A percentile compares a stretch with the other conserved stretches of the same genome.
These are phyloP conservation scores for Aureococcus anophagefferens DNA, from an alignment of 108 stramenopile genomes.

Conservation along the genomic window DNA sequence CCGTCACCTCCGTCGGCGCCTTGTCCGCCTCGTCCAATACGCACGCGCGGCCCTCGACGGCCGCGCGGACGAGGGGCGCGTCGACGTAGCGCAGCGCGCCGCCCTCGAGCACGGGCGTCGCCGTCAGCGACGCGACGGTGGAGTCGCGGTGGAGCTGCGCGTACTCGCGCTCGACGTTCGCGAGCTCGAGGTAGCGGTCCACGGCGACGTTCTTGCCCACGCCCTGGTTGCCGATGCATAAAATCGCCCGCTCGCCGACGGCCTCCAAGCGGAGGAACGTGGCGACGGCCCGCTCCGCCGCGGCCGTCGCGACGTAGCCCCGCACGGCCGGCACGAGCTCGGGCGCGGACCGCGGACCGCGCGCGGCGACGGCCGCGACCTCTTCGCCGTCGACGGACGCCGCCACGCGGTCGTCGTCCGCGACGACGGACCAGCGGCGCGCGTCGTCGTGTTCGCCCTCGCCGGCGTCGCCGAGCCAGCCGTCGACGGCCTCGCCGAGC, in stretches of 20 bases:
- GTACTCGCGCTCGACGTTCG: constrained; percentile 74
- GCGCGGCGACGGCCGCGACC: neutral
- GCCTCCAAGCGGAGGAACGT: neutral
- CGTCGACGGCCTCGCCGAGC: neutral
- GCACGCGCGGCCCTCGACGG: constrained; percentile 52
- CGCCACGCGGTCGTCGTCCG: neutral
- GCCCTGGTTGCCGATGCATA: constrained; percentile 77
- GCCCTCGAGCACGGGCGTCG: constrained; percentile 53
- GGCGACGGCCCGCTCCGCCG: neutral
- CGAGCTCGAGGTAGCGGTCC: constrained; percentile 50
- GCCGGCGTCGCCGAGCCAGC: neutral
- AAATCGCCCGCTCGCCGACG: constrained; percentile 52
- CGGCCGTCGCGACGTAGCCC: neutral
- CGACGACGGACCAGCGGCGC: neutral
- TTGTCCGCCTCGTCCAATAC: constrained; percentile 89
- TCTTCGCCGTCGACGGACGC: neutral
- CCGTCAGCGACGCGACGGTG: constrained; percentile 57
- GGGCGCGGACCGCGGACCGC: neutral
- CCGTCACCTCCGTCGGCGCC: constrained; percentile 73
- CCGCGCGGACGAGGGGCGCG: constrained; percentile 69
- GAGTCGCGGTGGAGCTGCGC: constrained; percentile 83
- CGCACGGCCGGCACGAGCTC: neutral
- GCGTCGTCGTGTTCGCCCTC: neutral
- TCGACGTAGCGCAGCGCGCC: constrained; percentile 64
- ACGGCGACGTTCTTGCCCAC: constrained; percentile 79